Evolutionary conservation across 2,329 filamentous ascomycete genomes (phyloP).

Genomic region (Zalaria obscura): DNA sequence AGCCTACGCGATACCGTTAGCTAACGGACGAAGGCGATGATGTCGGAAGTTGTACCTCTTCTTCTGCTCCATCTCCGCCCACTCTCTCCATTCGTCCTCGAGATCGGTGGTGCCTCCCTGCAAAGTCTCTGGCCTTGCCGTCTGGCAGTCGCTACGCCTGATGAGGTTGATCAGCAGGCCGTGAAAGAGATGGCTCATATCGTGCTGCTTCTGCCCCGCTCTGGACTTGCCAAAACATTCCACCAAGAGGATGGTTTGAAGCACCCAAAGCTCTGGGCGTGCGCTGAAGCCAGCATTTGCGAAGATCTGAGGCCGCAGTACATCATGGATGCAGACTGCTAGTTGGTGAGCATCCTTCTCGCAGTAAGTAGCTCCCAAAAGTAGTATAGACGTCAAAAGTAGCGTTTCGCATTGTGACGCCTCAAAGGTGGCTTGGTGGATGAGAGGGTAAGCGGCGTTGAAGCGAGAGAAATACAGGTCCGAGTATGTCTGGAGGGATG

Average conservation of each 20-base stretch:
- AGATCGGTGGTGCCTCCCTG: constrained; percentile 24
- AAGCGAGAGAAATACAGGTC: constrained; percentile 48
- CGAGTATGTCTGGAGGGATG: constrained; percentile 39
- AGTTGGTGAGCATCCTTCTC: constrained; percentile 45
- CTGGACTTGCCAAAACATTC: constrained; percentile 52
- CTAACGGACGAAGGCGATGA: neutral
- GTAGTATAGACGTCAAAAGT: constrained; percentile 38
- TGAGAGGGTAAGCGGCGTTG: constrained; percentile 45
- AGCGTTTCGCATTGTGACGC: constrained; percentile 35
- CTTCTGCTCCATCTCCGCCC: constrained; percentile 42
- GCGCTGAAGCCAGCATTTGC: constrained; percentile 42
- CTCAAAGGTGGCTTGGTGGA: constrained; percentile 45
- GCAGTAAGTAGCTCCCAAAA: constrained; percentile 48
- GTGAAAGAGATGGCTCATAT: constrained; percentile 48
- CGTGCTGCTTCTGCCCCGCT: constrained; percentile 48
- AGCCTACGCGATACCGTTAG: constrained; percentile 19
- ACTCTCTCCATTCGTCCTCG: constrained; percentile 36
- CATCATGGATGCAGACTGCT: constrained; percentile 46
- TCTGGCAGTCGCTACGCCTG: constrained; percentile 37
- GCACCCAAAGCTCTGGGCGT: constrained; percentile 45
- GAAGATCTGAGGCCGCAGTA: constrained; percentile 45
- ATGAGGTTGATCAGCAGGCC: constrained; percentile 41
- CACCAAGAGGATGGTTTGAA: constrained; percentile 47
- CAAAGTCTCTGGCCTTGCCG: constrained; percentile 23
- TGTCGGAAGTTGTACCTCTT: constrained; percentile 29